A percentile compares a stretch with the other conserved stretches of the same genome.
Evolutionary conservation across 1,284 basidiomycete species (phyloP).

Genomic region (Puccinia brachypodii): DNA sequence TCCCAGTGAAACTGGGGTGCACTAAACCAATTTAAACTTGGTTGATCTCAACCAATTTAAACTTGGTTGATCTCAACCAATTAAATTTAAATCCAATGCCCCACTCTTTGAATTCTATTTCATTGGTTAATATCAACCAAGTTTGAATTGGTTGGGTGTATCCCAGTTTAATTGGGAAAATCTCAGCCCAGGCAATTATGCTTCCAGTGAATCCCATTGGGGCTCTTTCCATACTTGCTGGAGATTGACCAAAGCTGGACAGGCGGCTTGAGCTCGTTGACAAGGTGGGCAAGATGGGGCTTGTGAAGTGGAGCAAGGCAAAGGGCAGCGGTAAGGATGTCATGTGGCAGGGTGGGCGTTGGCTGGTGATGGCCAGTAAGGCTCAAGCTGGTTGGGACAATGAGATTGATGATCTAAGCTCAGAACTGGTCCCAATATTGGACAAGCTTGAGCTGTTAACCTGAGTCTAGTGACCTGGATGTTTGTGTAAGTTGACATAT

Average conservation of each 20-base stretch:
- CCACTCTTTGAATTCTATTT: too few relatives aligned
- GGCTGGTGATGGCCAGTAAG: background rate
- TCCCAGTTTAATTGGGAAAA: too few relatives aligned
- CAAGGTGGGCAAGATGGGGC: conserved; percentile 43
- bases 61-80: too few relatives aligned
- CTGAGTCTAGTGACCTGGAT: conserved; percentile 55
- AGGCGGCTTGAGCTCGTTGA: conserved; percentile 31
- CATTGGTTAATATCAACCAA: too few relatives aligned
- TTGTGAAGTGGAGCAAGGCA: conserved; percentile 39
- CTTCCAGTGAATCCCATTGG: too few relatives aligned
- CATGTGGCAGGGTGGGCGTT: conserved; percentile 31
- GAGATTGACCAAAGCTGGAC: conserved; percentile 20
- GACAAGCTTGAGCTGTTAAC: conserved; percentile 63
- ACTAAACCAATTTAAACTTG: too few relatives aligned
- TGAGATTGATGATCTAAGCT: conserved; percentile 67
- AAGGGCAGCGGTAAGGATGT: conserved; percentile 35
- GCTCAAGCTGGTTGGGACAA: conserved; percentile 50
- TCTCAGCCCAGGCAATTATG: too few relatives aligned
- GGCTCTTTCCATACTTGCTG: background rate
- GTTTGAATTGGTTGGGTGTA: too few relatives aligned
- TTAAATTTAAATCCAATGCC: too few relatives aligned
- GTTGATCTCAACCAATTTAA: too few relatives aligned
- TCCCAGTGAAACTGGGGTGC: too few relatives aligned
- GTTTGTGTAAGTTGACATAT: conserved; percentile 71
- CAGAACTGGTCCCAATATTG: conserved; percentile 81